phyloP scores from a whole-genome alignment of 305 asterid genomes.

The Fraxinus platypoda region DNA sequence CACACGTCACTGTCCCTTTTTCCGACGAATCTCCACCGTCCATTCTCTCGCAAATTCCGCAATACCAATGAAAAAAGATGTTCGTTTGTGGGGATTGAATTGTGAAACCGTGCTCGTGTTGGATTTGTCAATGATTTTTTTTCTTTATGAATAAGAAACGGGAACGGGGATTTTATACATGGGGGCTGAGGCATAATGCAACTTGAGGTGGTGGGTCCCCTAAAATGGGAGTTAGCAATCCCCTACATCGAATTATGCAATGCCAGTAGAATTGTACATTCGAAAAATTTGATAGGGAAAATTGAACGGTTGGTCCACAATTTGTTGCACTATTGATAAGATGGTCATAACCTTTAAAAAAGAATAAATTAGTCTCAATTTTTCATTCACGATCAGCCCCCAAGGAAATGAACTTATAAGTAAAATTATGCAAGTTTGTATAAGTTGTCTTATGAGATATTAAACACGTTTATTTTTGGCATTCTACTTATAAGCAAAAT shows the following conservation, averaged over 20 bases:
- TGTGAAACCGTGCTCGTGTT: not conserved
- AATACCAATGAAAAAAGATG: not conserved
- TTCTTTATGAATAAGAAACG: not conserved
- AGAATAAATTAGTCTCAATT: not conserved
- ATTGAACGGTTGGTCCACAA: not conserved
- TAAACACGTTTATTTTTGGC: not conserved
- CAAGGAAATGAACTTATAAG: not conserved
- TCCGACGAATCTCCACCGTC: constrained; percentile 57
- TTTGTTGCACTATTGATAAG: not conserved
- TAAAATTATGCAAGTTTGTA: not conserved
- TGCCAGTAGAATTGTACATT: not conserved
- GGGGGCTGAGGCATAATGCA: not conserved
- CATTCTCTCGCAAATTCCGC: constrained; percentile 25
- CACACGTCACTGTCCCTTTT: constrained; percentile 59
- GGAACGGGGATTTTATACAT: not conserved
- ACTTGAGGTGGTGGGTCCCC: not conserved
- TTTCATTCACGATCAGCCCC: not conserved
- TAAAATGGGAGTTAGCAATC: not conserved
- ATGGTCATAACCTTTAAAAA: not conserved
- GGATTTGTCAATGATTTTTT: not conserved
- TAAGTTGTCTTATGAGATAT: not conserved
- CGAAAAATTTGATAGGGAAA: not conserved
- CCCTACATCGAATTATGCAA: not conserved
- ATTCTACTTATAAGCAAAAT: too few species aligned
- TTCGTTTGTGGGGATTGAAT: not conserved